Conservation (phyloP, 2,329 filamentous ascomycete genomes). For the Pseudomassariella vexata region DNA sequence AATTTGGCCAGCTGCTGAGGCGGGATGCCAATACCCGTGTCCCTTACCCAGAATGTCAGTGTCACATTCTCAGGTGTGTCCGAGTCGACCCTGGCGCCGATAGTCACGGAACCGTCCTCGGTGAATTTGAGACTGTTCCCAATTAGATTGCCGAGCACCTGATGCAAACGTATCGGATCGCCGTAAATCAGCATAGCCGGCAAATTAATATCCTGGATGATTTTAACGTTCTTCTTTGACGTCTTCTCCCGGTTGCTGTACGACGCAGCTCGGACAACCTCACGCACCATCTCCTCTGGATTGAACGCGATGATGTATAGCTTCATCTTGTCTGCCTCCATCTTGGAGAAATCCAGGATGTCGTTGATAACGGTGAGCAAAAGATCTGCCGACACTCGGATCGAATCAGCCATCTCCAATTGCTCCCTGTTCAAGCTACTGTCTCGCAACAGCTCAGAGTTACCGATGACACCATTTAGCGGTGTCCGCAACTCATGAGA, state of each 20-base stretch:
- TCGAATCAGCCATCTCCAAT: constrained; percentile 80
- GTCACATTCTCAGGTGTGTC: constrained; percentile 67
- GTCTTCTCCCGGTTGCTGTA: constrained; percentile 61
- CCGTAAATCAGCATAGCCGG: constrained; percentile 69
- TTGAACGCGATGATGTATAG: constrained; percentile 68
- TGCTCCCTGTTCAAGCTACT: constrained; percentile 71
- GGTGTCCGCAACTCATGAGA: constrained; percentile 78
- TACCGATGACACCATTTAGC: constrained; percentile 83
- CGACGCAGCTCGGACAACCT: constrained; percentile 60
- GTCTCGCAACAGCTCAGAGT: constrained; percentile 76
- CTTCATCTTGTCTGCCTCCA: constrained; percentile 83
- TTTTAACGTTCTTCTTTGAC: constrained; percentile 56
- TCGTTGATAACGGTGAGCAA: constrained; percentile 92
- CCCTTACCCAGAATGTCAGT: constrained; percentile 78
- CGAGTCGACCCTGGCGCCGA: constrained; percentile 66
- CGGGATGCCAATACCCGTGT: constrained; percentile 89
- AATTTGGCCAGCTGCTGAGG: constrained; percentile 76
- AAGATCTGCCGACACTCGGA: constrained; percentile 78
- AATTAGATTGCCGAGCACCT: constrained; percentile 75
- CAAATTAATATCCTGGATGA: constrained; percentile 64
- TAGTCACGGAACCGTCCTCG: constrained; percentile 77
- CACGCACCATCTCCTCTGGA: constrained; percentile 60
- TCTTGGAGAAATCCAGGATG: constrained; percentile 91
- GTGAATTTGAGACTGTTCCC: constrained; percentile 95
- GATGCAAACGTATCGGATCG: constrained; percentile 61